Conservation (phyloP, 2,329 filamentous ascomycete species). For the Aureobasidium uvarum region DNA sequence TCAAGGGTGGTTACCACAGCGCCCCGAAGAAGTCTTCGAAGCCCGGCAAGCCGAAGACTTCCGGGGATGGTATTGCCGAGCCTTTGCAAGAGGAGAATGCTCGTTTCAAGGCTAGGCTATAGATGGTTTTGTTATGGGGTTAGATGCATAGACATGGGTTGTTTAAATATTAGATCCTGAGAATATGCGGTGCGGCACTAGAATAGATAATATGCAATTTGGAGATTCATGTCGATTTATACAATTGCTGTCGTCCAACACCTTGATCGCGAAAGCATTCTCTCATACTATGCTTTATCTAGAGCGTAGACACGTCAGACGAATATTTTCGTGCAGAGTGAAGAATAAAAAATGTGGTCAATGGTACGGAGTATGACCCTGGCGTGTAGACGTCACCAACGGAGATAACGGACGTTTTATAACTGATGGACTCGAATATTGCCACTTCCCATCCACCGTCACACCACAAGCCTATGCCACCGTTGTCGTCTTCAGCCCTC, state of each 20-base stretch:
- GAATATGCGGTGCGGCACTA: neutral
- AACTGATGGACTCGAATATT: neutral
- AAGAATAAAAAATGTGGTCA: neutral
- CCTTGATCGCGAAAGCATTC: too few relatives aligned
- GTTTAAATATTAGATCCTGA: neutral
- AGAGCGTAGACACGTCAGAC: neutral
- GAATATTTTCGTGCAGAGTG: neutral
- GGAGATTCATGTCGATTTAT: neutral
- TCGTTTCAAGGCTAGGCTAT: constrained; percentile 44
- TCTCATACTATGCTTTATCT: neutral
- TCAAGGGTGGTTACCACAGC: constrained; percentile 55
- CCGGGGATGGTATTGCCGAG: constrained; percentile 44
- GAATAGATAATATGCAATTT: neutral
- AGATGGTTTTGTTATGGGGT: constrained; percentile 16
- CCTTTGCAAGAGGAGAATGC: constrained; percentile 44
- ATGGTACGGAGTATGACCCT: neutral
- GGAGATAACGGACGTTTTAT: neutral
- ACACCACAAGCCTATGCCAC: constrained; percentile 30
- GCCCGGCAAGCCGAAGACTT: constrained; percentile 40
- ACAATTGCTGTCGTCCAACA: neutral
- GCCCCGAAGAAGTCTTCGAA: constrained; percentile 57
- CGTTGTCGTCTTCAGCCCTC: constrained; percentile 29
- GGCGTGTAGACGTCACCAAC: neutral
- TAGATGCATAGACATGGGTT: neutral
- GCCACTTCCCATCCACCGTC: constrained; percentile 17